Conservation (phyloP, 352 stramenopile species). For the Thraustochytrium striatum region DNA sequence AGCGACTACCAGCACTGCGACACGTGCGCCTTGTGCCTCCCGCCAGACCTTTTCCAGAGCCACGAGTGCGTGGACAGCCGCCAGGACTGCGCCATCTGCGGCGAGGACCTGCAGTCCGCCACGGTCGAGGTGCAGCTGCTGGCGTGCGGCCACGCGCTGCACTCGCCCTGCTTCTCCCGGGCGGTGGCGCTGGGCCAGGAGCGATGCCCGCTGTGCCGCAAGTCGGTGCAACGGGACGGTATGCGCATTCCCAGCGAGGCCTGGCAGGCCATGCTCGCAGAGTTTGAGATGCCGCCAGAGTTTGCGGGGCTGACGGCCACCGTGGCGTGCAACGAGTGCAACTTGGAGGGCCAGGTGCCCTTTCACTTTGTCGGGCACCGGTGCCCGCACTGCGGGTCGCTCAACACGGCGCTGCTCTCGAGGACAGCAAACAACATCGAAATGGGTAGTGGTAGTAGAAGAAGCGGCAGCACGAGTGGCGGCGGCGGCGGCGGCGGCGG, state of each 20-base stretch:
- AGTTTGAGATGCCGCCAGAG: constrained; percentile 56
- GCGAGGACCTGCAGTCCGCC: constrained; percentile 88
- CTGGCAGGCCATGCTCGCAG: background rate
- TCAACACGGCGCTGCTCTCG: constrained; percentile 59
- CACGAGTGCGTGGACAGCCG: constrained; percentile 91
- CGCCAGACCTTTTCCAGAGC: constrained; percentile 67
- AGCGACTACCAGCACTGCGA: constrained; percentile 97
- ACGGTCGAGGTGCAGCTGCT: constrained; percentile 87
- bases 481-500: no score
- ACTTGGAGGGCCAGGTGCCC: constrained; percentile 59
- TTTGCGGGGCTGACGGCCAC: constrained; percentile 60
- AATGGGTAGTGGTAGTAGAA: no score
- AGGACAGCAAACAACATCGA: no score
- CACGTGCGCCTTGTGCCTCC: constrained; percentile 93
- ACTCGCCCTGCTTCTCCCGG: constrained; percentile 78
- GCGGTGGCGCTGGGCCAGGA: background rate
- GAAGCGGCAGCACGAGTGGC: no score
- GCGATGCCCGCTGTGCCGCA: constrained; percentile 14
- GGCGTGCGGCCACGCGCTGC: constrained; percentile 90
- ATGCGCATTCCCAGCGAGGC: background rate
- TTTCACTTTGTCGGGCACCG: constrained; percentile 72
- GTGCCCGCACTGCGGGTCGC: constrained; percentile 63
- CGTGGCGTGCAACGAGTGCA: constrained; percentile 70
- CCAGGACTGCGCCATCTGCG: constrained; percentile 89
- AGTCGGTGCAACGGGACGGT: background rate